Evolutionary conservation across 2,329 filamentous ascomycete genomes (phyloP), one percentile per base, ranked within the genome.

Genomic region (Colletotrichum sp.): DNA sequence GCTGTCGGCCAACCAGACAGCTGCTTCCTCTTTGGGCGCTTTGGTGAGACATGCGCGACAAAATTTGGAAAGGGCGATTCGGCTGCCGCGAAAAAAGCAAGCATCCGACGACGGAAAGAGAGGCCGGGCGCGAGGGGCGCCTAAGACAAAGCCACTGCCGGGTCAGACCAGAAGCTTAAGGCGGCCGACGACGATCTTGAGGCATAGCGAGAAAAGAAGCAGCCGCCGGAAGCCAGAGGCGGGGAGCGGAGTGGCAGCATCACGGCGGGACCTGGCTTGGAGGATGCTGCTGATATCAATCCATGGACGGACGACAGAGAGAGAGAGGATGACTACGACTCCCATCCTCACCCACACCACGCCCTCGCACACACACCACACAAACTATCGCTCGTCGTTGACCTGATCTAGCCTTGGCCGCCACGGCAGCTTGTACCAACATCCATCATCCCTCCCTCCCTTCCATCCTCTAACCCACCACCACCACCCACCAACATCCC

Each of bases 31-130:
- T 65, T 68, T 68, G 21, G 28, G 70, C 16, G 24, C 38, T 55
- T 71, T 73, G 73, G 73, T 75, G 70, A 75, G 73, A 75, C 73
- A 75, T 68, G 58, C 38, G 48, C 43, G 60, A 55, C 26, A 43
- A 30, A 64, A 68, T 68, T 26, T 34, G 28, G 63, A 75, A 65
- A 67, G 38, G 60, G 32, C 32, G 43, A 73, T 73, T 55, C 70
- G 64, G 70, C 66, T 68, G 70, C 64, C 73, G 70, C 72, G 28
- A 73, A 73, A 58, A 73, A 75, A 75, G 71, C 64, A 75, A 73
- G 58, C 65, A 73, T 38, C 38, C 64, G 21, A 67, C 64, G 43
- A 75, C 73, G 64, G 73, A 73, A 73, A 28, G 57, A 43, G 70
- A 75, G 73, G 38, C 38, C 38, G 38, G 38, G 58, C 73, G 73